Evolutionary conservation across 2,329 filamentous ascomycete species (phyloP).

Genomic region (Alternaria arborescens): DNA sequence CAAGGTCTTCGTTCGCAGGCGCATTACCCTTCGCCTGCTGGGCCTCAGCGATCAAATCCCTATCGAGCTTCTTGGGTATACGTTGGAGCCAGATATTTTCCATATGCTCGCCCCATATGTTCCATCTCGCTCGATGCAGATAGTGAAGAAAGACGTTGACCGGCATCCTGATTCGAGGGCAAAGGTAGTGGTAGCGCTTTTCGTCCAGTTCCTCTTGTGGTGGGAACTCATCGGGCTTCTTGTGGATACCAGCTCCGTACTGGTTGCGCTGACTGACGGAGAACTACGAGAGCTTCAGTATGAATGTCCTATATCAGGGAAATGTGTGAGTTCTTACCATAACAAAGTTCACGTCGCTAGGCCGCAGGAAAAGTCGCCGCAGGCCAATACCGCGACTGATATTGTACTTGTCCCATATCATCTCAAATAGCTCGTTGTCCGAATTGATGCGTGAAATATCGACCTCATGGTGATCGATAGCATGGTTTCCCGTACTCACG

Average conservation of each 20-base stretch:
- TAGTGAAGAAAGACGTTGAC: conserved; percentile 22
- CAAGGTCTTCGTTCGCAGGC: background rate
- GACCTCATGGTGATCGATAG: background rate
- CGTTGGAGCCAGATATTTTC: background rate
- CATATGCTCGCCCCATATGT: background rate
- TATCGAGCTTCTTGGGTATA: no score
- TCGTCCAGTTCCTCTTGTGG: conserved; percentile 16
- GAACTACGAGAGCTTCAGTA: no score
- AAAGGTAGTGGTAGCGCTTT: conserved; percentile 17
- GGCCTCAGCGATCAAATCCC: no score
- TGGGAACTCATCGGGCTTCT: background rate
- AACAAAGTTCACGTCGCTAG: no score
- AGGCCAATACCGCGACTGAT: no score
- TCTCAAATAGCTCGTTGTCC: background rate
- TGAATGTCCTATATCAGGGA: no score
- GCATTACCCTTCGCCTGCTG: no score
- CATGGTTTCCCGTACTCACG: background rate
- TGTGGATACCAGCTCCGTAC: background rate
- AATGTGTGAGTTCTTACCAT: no score
- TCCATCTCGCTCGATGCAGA: conserved; percentile 16
- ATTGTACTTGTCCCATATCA: background rate
- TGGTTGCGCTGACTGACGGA: no score
- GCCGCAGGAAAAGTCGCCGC: no score
- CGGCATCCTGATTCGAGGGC: conserved; percentile 14
- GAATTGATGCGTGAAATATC: background rate